These are phyloP conservation scores for Pythium vanterpoolii DNA, from an alignment of 352 stramenopile species.

Conservation along the genomic window DNA sequence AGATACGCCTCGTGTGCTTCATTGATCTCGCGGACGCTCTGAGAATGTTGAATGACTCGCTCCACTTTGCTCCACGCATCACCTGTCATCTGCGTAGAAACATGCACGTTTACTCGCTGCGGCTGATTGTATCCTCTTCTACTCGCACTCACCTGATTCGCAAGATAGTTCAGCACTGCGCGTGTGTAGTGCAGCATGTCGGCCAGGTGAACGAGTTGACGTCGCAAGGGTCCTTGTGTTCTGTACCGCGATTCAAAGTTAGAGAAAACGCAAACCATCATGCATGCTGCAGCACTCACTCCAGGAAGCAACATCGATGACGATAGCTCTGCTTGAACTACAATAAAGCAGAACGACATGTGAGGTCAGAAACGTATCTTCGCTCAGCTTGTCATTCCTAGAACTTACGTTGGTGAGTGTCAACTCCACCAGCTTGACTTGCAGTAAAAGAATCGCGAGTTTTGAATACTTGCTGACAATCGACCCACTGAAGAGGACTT, in stretches of 20 bases:
- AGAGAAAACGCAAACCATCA: not conserved
- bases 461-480: conserved; percentile 64
- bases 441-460: conserved; percentile 49
- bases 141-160: conserved; percentile 41
- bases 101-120: not conserved
- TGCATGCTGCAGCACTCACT: conserved; percentile 31
- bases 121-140: not conserved
- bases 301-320: conserved; percentile 39
- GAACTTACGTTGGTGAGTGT: conserved; percentile 47
- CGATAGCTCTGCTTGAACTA: conserved; percentile 65
- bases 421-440: conserved; percentile 63
- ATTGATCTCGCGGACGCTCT: conserved; percentile 53
- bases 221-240: conserved; percentile 40
- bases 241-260: conserved; percentile 20
- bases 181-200: conserved; percentile 82
- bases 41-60: conserved; percentile 20
- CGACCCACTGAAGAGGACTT: conserved; percentile 54
- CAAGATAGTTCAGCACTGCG: conserved; percentile 62
- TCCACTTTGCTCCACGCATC: conserved; percentile 23
- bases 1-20: conserved; percentile 56
- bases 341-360: not conserved
- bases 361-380: not conserved
- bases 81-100: conserved; percentile 24
- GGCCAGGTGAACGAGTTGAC: conserved; percentile 44
- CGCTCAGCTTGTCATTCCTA: not conserved